A percentile compares a stretch with the other conserved stretches of the same genome.
Conservation (phyloP, 108 stramenopile species). For the Stephanodiscus triporus region DNA sequence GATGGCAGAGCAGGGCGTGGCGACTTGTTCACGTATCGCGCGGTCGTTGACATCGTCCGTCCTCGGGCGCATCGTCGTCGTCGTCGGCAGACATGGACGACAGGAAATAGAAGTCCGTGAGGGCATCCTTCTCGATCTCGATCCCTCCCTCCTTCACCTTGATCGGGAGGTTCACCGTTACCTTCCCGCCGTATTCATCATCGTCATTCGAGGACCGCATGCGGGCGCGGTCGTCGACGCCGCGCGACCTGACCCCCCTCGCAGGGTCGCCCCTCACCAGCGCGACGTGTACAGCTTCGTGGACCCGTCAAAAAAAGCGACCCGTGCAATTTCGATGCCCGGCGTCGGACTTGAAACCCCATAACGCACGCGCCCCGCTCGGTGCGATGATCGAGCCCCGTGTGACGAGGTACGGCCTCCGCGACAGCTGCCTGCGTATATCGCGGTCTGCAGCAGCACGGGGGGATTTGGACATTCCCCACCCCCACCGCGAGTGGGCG, state of each 20-base stretch:
- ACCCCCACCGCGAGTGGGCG: constrained; percentile 16
- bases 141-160: constrained; percentile 37
- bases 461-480: constrained; percentile 29
- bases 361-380: constrained; percentile 65
- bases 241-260: constrained; percentile 19
- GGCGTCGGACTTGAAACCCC: constrained; percentile 63
- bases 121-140: constrained; percentile 46
- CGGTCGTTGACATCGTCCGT: neutral
- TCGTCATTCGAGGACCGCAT: neutral
- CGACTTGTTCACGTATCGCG: constrained; percentile 25
- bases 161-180: constrained; percentile 39
- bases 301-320: constrained; percentile 34
- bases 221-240: neutral
- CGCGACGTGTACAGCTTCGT: constrained; percentile 73
- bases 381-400: constrained; percentile 88
- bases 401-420: constrained; percentile 70
- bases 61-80: neutral
- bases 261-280: constrained; percentile 68
- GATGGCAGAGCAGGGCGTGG: constrained; percentile 52
- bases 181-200: constrained; percentile 23
- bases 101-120: constrained; percentile 51
- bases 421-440: constrained; percentile 63
- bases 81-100: constrained; percentile 27
- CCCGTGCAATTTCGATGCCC: constrained; percentile 54
- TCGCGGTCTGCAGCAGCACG: constrained; percentile 50